Conservation (phyloP, 768 basidiomycete genomes). For the Calocera cornea region DNA sequence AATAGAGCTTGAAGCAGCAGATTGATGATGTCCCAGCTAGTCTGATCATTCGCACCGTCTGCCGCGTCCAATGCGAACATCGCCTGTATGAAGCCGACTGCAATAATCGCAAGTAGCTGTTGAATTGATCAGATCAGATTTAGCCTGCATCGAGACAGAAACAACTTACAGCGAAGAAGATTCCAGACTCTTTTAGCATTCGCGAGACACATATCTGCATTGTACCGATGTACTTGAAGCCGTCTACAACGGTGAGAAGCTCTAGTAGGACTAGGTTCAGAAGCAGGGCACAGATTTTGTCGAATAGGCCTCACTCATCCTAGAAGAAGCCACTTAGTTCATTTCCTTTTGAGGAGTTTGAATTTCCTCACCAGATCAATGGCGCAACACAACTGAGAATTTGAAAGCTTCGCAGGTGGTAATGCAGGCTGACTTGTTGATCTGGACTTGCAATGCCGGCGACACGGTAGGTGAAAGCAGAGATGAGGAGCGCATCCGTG, state of each 20-base stretch:
- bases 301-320: slow-evolving; percentile 88
- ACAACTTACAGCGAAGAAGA: slow-evolving; percentile 67
- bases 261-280: no score
- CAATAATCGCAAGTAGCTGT: slow-evolving; percentile 72
- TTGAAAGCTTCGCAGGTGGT: slow-evolving; percentile 62
- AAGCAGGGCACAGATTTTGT: no score
- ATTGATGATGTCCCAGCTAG: slow-evolving; percentile 45
- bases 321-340: slow-evolving; percentile 24
- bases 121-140: background rate
- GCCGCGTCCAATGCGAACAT: slow-evolving; percentile 84
- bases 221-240: slow-evolving; percentile 78
- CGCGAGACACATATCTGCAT: slow-evolving; percentile 88
- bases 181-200: slow-evolving; percentile 84
- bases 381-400: slow-evolving; percentile 77
- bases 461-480: slow-evolving; percentile 64
- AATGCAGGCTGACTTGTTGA: slow-evolving; percentile 26
- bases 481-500: slow-evolving; percentile 57
- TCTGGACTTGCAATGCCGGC: slow-evolving; percentile 33
- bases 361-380: slow-evolving; percentile 60
- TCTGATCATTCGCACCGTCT: slow-evolving; percentile 54
- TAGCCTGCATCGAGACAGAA: background rate
- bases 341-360: no score
- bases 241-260: slow-evolving; percentile 67
- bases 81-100: slow-evolving; percentile 72
- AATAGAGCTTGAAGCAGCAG: slow-evolving; percentile 65